Evolutionary conservation across 2,329 filamentous ascomycete genomes (phyloP).

Genomic region (Pseudogymnoascus sp.): DNA sequence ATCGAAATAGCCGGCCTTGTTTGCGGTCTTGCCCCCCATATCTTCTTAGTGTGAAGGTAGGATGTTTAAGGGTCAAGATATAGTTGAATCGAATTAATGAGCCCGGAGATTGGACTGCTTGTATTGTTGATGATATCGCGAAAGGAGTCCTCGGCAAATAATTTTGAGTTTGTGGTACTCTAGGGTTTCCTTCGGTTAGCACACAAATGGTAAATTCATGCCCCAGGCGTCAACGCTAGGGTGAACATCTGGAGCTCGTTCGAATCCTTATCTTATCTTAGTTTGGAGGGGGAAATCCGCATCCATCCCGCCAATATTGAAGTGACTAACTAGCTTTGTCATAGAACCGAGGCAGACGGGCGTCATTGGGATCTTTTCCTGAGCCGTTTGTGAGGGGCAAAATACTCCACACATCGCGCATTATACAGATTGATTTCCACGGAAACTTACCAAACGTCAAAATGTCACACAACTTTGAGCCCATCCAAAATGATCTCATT

Average conservation of each 20-base stretch:
- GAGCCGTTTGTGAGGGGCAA: not conserved
- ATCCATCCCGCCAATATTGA: not conserved
- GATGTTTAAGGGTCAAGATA: constrained; percentile 86
- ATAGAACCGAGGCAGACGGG: constrained; percentile 4
- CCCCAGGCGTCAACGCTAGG: not conserved
- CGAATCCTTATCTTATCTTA: constrained; percentile 1
- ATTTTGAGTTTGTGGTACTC: constrained; percentile 7
- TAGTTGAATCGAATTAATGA: constrained; percentile 16
- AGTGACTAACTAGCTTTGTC: constrained; percentile 5
- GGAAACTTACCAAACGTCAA: not conserved
- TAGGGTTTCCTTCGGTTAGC: constrained; percentile 8
- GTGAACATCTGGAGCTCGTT: not conserved
- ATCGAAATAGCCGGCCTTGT: constrained; percentile 98
- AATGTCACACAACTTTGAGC: constrained; percentile 68
- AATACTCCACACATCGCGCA: not conserved
- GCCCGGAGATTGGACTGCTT: constrained; percentile 15
- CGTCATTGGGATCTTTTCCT: constrained; percentile 4
- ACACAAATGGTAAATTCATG: not conserved
- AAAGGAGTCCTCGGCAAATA: constrained; percentile 10
- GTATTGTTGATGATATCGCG: constrained; percentile 11
- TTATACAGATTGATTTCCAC: constrained; percentile 23
- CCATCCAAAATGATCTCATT: constrained; percentile 87
- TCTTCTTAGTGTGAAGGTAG: constrained; percentile 95
- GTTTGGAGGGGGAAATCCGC: not conserved
- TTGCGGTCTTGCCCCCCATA: constrained; percentile 95